Evolutionary conservation across 371 early-diverging fungal genomes (phyloP).

Genomic region (Fennellomyces sp.): DNA sequence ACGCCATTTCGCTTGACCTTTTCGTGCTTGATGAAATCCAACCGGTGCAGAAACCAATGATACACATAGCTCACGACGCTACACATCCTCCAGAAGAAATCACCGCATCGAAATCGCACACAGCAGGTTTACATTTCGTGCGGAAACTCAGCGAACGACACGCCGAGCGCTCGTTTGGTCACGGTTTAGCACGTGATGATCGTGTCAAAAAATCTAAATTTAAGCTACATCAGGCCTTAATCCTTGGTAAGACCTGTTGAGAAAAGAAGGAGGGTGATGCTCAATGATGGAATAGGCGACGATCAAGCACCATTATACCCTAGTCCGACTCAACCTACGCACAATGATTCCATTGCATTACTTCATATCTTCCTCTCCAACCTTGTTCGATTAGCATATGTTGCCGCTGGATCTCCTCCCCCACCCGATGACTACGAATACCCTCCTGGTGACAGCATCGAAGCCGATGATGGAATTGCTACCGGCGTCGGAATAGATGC

Average conservation of each 20-base stretch:
- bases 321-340: slow-evolving; percentile 58
- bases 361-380: slow-evolving; percentile 61
- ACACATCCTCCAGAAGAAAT: slow-evolving; percentile 30
- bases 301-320: slow-evolving; percentile 60
- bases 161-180: slow-evolving; percentile 30
- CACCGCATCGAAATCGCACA: slow-evolving; percentile 28
- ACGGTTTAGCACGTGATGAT: slow-evolving; percentile 36
- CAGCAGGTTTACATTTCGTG: slow-evolving; percentile 38
- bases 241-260: slow-evolving; percentile 11
- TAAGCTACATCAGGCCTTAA: slow-evolving; percentile 34
- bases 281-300: slow-evolving; percentile 31
- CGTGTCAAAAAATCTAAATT: slow-evolving; percentile 32
- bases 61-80: slow-evolving; percentile 16
- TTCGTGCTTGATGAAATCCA: slow-evolving; percentile 64
- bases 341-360: slow-evolving; percentile 59
- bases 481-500: slow-evolving; percentile 72
- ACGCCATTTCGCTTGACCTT: slow-evolving; percentile 68
- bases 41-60: slow-evolving; percentile 22
- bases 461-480: slow-evolving; percentile 66
- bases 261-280: neutral
- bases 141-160: slow-evolving; percentile 44
- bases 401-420: slow-evolving; percentile 69
- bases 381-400: slow-evolving; percentile 66
- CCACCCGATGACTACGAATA: slow-evolving; percentile 61
- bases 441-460: slow-evolving; percentile 52